Base-by-base conservation (phyloP, 495 filamentous ascomycete species). In the Cryomyces minteri region DNA sequence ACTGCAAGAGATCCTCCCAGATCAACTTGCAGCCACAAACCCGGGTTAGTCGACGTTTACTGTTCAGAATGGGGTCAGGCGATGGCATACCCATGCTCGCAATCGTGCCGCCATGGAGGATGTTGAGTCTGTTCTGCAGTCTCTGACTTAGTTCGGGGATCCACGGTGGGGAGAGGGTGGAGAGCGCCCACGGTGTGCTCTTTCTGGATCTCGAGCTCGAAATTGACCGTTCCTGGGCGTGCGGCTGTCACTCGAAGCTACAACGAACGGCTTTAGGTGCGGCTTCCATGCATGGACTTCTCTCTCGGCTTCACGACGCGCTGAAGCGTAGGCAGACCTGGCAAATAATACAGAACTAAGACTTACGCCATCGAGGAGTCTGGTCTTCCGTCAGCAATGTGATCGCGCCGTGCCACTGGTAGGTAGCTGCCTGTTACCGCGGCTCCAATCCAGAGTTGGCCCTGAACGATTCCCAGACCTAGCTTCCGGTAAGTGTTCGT, bases 21-120 rank as follows among this genome's bases (percentile, higher is more conserved):
- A 54, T 98, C 90, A 39, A 94, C 87, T 81, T 10, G 1, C 12
- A 25, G 11, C 14, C 7, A 18, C 11, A 34, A 30, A 14, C 9
- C 34, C 9, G 34, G 34, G 34, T 10, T 32, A 12, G 31, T 14
- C 37, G 14, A 29, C 43, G 25, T 11, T 32, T 31, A 2, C 18
- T 25, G 18, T 25, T 25, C 18, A 25, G 1, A 25, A 41, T 39
- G 8, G 43, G n/a, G 33, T 51, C 12, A 31, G 6, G 18, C 6
- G 31, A 1, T 30, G 43, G 32, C 9, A 47, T 32, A 76, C 79
- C 77, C 81, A 96, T 85, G 61, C 81, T 86, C 12, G 90, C 88
- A 54, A 96, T 87, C 12, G 90, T 92, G 34, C 88, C 90, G 39
- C 90, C 90, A 65, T 98, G 90, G 49, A 96, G 69, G 43, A 85